Percentiles rank a stretch among this genome's conserved stretches.
phyloP scores from a whole-genome alignment of 805 yeast species.

The Candida dajiaensis region DNA sequence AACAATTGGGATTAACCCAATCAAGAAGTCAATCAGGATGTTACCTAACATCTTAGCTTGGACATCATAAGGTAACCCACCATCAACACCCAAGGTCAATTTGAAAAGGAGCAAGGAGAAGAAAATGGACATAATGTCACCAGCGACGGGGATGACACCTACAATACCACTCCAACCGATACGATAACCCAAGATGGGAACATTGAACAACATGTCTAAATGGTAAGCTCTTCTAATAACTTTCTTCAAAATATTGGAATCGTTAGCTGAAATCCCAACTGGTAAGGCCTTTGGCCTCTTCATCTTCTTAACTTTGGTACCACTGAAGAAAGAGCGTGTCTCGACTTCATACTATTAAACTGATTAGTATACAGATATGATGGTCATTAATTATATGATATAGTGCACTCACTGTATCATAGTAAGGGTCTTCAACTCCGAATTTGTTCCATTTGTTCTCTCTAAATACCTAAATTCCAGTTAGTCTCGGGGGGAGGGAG shows the following conservation, averaged over 20 bases:
- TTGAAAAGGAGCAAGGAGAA: constrained; percentile 42
- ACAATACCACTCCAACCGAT: constrained; percentile 67
- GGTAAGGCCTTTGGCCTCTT: constrained; percentile 40
- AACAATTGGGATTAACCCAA: constrained; percentile 73
- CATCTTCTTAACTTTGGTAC: constrained; percentile 14
- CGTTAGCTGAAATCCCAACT: constrained; percentile 46
- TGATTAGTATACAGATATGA: too few relatives aligned
- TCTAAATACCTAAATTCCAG: constrained; percentile 22
- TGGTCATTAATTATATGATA: too few relatives aligned
- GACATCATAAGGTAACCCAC: constrained; percentile 57
- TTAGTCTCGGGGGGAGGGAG: background rate
- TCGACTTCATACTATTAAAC: constrained; percentile 16
- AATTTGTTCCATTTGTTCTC: constrained; percentile 30
- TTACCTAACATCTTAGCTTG: constrained; percentile 52
- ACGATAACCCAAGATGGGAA: constrained; percentile 47
- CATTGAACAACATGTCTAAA: constrained; percentile 58
- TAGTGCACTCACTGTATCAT: constrained; percentile 30
- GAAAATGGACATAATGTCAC: constrained; percentile 46
- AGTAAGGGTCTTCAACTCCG: constrained; percentile 40
- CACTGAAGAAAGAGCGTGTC: constrained; percentile 16
- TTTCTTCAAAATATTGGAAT: constrained; percentile 39
- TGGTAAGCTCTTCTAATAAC: constrained; percentile 59
- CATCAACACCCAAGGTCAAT: constrained; percentile 46
- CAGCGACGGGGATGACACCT: constrained; percentile 65
- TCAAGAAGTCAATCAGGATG: constrained; percentile 56